phyloP scores from a whole-genome alignment of 441 rosid species.

The Eruca vesicaria region DNA sequence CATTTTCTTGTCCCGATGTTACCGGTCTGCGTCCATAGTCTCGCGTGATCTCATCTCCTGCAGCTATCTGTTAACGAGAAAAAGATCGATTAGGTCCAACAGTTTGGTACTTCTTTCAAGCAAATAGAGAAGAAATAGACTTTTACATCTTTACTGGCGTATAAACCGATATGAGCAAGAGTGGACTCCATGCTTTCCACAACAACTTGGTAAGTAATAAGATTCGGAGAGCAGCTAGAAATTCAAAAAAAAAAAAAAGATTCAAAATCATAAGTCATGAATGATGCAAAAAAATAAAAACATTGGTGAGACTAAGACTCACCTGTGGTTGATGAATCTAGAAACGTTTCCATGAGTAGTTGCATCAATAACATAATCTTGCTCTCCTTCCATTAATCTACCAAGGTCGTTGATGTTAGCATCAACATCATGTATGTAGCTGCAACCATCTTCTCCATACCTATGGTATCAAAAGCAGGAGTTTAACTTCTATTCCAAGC shows the following conservation, averaged over 20 bases:
- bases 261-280: background rate
- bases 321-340: conserved; percentile 98
- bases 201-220: conserved; percentile 76
- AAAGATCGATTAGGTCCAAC: background rate
- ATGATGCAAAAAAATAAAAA: background rate
- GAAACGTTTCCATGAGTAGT: conserved; percentile 82
- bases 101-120: conserved; percentile 7
- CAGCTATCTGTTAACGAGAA: conserved; percentile 65
- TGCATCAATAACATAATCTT: conserved; percentile 67
- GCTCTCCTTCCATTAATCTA: conserved; percentile 73
- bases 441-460: conserved; percentile 57
- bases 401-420: conserved; percentile 78
- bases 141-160: conserved; percentile 83
- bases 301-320: conserved; percentile 15
- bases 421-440: conserved; percentile 64
- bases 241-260: conserved; percentile 5
- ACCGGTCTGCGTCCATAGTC: conserved; percentile 53
- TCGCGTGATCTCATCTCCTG: conserved; percentile 82
- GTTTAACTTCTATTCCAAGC: conserved; percentile 4
- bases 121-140: conserved; percentile 23
- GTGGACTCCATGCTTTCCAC: conserved; percentile 87
- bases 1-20: conserved; percentile 52
- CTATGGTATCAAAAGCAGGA: conserved; percentile 42
- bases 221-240: conserved; percentile 90
- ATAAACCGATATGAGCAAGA: conserved; percentile 85